Base-by-base conservation (phyloP, 352 stramenopile genomes). In the Phytopythium mirpurense region DNA sequence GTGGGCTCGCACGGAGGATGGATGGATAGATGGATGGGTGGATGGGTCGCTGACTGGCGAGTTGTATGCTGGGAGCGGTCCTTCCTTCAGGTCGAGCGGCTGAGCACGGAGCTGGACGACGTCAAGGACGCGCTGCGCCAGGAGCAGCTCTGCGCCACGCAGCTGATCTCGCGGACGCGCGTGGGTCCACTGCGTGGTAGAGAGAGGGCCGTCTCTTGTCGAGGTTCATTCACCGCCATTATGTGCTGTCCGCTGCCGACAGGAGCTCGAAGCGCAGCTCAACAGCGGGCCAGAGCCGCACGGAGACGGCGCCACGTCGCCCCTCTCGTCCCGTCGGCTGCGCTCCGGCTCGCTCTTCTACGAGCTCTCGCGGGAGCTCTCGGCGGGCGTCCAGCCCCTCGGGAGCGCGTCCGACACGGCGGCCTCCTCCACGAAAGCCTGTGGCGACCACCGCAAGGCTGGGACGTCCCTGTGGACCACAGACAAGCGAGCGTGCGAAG, bases 321-420 rank as follows among this genome's bases (percentile, higher is more conserved):
- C 51, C 5, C 49, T 42, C 11, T 57, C 60, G 4, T 23, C 46
- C 8, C 46, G 46, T 8, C 56, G 53, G 1, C 56, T 81, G 9
- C 66, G 59, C 2, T 57, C 34, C 12, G 71, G 68, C 0, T 82
- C 71, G 37, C 59, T 82, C 16, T 82, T 82, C 46, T 77, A 61
- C 26, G 71, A 82, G 57, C 63, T 82, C 5, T 63, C 71, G 12
- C 60, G 63, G 29, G 65, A 82, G 29, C 41, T 78, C 5, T 59
- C 67, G 27, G 55, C 54, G 8, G 62, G 70, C n/a, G 36, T 64
- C 23, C 52, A 59, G 8, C 31, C 47, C n/a, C 18, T 45, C 34
- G 27, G 11, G 14, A 18, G 23, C 31, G 35, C n/a, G n/a, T n/a
- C 15, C 51, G 53, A 23, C 42, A 5, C 23, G 5, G 29, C 41